Evolutionary conservation across 2,329 filamentous ascomycete genomes (phyloP), one percentile per base, ranked within the genome.

Genomic region (Alternaria brassicicola): DNA sequence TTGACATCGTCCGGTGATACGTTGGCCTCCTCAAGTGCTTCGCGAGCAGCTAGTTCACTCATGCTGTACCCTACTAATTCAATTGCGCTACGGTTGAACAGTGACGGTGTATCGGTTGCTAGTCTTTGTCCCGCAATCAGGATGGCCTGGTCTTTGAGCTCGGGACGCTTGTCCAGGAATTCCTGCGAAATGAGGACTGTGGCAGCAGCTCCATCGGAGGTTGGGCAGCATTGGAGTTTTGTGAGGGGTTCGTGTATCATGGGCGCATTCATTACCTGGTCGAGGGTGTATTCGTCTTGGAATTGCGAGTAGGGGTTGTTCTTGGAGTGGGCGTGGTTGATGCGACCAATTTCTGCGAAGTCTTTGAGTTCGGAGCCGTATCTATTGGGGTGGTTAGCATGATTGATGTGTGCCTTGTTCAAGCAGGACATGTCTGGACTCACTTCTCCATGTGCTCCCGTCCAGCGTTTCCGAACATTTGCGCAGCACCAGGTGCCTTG

Each of bases 281-380:
- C 91, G 38, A 89, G 86, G 0, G 90, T 91, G 82, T 98, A 98
- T 75, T 94, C 91, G 72, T 96, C 87, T 72, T 89, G 90, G 84
- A 99, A 98, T 79, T 98, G 94, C n/a, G 92, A 94, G 84, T 99
- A 99, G 9, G 94, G 94, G 83, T 98, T 98, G 67, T 89, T 87
- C 77, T 89, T 89, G 21, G 89, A 93, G 84, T 99, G 95, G 63
- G 88, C 88, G 79, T 98, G 94, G 83, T 97, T 98, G 76, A 98
- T 80, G 67, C 94, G 88, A 9, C 88, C 94, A 73, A 98, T 97
- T 81, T 98, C 94, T 31, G 91, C 94, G 78, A 98, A 97, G 82
- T 98, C 94, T 68, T 91, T 88, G 10, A 85, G 74, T 71, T 84
- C 91, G 58, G 94, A 95, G 55, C 93, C 94, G 78, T 91, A 93